A percentile compares a stretch with the other conserved stretches of the same genome.
phyloP scores from a whole-genome alignment of 495 filamentous ascomycete genomes.

The Parathielavia hyrcaniae region DNA sequence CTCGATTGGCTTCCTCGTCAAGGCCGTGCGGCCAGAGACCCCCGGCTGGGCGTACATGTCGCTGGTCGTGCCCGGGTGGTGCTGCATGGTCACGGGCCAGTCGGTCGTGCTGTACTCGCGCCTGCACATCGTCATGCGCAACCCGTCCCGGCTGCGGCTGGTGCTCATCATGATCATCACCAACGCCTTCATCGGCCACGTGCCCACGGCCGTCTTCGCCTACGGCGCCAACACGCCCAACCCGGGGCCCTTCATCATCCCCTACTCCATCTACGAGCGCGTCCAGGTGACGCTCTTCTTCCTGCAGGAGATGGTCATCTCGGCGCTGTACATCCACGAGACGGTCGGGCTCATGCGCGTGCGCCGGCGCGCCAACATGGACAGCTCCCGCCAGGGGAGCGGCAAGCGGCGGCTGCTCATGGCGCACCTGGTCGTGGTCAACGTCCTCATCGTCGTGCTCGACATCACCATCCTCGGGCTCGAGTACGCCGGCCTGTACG shows the following conservation, averaged over 20 bases:
- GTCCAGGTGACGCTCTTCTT: slow-evolving; percentile 59
- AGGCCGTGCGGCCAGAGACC: slow-evolving; percentile 49
- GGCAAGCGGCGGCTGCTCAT: slow-evolving; percentile 41
- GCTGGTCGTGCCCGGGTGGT: slow-evolving; percentile 54
- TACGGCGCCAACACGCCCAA: slow-evolving; percentile 49
- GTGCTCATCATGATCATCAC: slow-evolving; percentile 55
- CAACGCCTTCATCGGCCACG: slow-evolving; percentile 50
- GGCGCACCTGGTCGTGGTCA: slow-evolving; percentile 54
- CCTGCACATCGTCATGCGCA: slow-evolving; percentile 54
- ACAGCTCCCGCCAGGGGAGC: slow-evolving; percentile 30
- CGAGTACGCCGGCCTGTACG: slow-evolving; percentile 52
- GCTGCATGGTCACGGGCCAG: slow-evolving; percentile 59
- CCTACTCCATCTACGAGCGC: slow-evolving; percentile 56
- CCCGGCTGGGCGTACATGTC: slow-evolving; percentile 39
- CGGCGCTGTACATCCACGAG: slow-evolving; percentile 55
- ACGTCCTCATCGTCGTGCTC: slow-evolving; percentile 41
- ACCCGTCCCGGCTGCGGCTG: slow-evolving; percentile 44
- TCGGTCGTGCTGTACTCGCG: slow-evolving; percentile 62
- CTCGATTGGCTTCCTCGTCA: slow-evolving; percentile 55
- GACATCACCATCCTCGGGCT: slow-evolving; percentile 50
- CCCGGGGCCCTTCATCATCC: slow-evolving; percentile 29
- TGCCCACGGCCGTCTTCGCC: slow-evolving; percentile 52
- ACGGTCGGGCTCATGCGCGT: slow-evolving; percentile 19
- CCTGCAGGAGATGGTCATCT: slow-evolving; percentile 57
- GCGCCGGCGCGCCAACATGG: slow-evolving; percentile 23